Evolutionary conservation across 192 early-diverging fungal genomes (phyloP), one percentile per base, ranked within the genome.

Genomic region (Coemansia sp.): DNA sequence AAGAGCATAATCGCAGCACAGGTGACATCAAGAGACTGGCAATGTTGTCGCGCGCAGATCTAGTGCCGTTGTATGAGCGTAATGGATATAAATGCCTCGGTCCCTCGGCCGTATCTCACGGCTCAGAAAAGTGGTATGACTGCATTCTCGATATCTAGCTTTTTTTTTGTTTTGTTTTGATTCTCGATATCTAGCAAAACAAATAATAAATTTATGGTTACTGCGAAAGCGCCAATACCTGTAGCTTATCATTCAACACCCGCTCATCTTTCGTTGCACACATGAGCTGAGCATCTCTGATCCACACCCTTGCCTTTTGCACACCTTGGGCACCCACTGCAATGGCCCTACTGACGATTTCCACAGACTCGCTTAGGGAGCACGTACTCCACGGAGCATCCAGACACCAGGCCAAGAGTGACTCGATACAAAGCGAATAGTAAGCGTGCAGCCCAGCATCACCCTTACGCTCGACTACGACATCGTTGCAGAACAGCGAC

Each of bases 11-110:
- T 62, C 24, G 38, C 43, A 18, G 26, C 46, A 37, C 11, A 14
- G 20, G 36, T 24, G 62, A 48, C 51, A 73, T 87, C 45, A 66
- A 75, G 7, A 67, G 87, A 0, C 67, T 88, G 18, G 75, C 85
- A 1, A 62, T 92, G 59, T 42, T 92, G n/a, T 78, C 86, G 21
- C 85, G 86, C 60, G 57, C 77, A 31, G 62, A 84, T 31, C 62
- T 89, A 10, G 72, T 89, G 11, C 65, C 70, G 0, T 66, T 92
- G 24, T 92, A 92, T 73, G 67, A 77, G 62, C 83, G 78, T 24
- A 86, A 77, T n/a, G 90, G 89, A 2, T 92, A 88, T 60, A 69
- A 57, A 21, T 66, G 65, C 2, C 66, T 85, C 0, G 89, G 90
- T 16, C 64, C 62, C 42, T 89, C 87, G n/a, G 39, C 38, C 10